Evolutionary conservation across 2,329 filamentous ascomycete genomes (phyloP), one percentile per base, ranked within the genome.

Genomic region (Akanthomyces uredinophilus): DNA sequence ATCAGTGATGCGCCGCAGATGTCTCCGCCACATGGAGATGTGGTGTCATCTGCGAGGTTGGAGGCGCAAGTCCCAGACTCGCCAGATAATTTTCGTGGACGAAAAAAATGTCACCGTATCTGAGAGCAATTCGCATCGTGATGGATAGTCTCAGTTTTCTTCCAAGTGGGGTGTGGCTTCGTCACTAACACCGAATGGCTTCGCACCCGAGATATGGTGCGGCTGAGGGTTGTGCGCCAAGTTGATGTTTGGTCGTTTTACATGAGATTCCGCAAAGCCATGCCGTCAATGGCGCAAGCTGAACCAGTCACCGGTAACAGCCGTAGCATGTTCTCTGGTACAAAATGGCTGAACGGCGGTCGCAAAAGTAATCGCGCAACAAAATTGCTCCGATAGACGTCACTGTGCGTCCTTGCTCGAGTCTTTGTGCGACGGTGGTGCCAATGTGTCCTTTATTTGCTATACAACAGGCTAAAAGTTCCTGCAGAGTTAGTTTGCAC

Each of bases 281-380:
- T 60, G 47, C 39, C 57, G 37, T 52, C 57, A 44, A 60, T 52
- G 57, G 57, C 57, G 47, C 37, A 35, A 52, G 39, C 57, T 60
- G 39, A 52, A 44, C 20, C 20, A 20, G 55, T 39, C n/a, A 24
- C 55, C 20, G 29, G 24, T 2, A 49, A n/a, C 14, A 49, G 20
- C 44, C 55, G 32, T 22, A 29, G 20, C 55, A 49, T 37, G 20
- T 41, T n/a, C 8, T 14, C 5, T n/a, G 16, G 16, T 20, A n/a
- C 18, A 24, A 5, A 20, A 5, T 35, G 32, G 32, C 32, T 35
- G n/a, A 51, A 5, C 41, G 24, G n/a, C 22, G 14, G 43, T 24
- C 4, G 37, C 16, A 43, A 18, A 13, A 35, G 35, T 49, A 51
- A 22, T 60, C 18, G 37, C 39, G 27, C 37, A 50, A 52, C n/a